Evolutionary conservation across 2,329 filamentous ascomycete genomes (phyloP).

Genomic region (Triangularia verruculosa): DNA sequence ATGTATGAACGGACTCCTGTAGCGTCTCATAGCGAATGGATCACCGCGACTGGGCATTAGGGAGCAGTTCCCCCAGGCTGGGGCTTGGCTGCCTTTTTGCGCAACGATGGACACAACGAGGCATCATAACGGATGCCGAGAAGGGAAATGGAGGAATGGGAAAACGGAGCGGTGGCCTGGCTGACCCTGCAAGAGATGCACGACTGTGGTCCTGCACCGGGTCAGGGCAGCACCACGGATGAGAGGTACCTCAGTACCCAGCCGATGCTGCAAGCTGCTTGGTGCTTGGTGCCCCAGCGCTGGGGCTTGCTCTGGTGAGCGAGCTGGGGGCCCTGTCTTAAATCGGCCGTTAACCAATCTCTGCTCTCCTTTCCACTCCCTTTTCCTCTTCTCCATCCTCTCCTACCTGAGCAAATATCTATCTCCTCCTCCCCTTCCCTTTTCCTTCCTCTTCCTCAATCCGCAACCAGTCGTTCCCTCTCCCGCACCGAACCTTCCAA

Average conservation of each 20-base stretch:
- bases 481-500: constrained; percentile 48
- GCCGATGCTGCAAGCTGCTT: constrained; percentile 29
- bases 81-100: constrained; percentile 16
- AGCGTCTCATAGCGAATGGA: neutral
- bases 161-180: constrained; percentile 17
- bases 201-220: constrained; percentile 20
- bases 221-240: constrained; percentile 16
- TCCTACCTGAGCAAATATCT: constrained; percentile 47
- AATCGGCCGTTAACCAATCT: constrained; percentile 40
- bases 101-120: constrained; percentile 8
- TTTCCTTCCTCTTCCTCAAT: constrained; percentile 34
- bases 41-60: constrained; percentile 17
- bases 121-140: neutral
- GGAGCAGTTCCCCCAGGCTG: constrained; percentile 7
- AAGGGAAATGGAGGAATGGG: constrained; percentile 16
- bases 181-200: constrained; percentile 22
- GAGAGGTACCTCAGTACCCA: constrained; percentile 25
- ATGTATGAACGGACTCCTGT: neutral
- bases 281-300: constrained; percentile 27
- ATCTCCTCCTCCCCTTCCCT: constrained; percentile 39
- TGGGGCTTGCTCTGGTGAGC: constrained; percentile 17
- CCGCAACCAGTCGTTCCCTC: constrained; percentile 55
- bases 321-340: constrained; percentile 40
- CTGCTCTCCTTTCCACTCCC: constrained; percentile 52
- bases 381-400: constrained; percentile 52